Percentiles rank a stretch among this genome's conserved stretches.
These are phyloP conservation scores for Moelleriella libera DNA, from an alignment of 2,329 filamentous ascomycete genomes.

Conservation along the genomic window DNA sequence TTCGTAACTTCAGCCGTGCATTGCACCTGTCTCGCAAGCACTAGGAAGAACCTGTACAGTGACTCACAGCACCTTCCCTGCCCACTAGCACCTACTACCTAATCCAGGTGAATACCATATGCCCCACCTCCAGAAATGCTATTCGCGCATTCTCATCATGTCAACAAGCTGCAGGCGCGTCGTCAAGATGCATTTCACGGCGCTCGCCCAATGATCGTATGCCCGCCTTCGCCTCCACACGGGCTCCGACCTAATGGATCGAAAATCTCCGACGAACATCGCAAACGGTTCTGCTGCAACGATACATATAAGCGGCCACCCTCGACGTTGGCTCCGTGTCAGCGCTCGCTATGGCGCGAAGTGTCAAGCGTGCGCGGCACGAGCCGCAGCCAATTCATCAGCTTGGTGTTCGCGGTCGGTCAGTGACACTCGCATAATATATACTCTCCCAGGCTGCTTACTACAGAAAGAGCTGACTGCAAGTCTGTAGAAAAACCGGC, in stretches of 20 bases:
- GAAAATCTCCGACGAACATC: too few species aligned
- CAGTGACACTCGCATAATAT: constrained; percentile 6
- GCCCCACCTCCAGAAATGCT: neutral
- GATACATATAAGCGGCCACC: neutral
- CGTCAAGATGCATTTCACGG: neutral
- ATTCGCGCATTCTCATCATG: neutral
- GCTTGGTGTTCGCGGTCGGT: constrained; percentile 23
- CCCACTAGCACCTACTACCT: too few species aligned
- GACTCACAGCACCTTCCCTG: too few species aligned
- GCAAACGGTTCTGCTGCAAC: too few species aligned
- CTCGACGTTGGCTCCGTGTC: neutral
- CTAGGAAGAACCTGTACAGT: too few species aligned
- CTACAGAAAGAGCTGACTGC: neutral
- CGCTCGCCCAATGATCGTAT: too few species aligned
- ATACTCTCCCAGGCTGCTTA: neutral
- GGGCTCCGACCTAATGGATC: too few species aligned
- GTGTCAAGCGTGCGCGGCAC: constrained; percentile 14
- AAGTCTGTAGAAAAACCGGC: constrained; percentile 64
- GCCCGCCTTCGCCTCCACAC: too few species aligned
- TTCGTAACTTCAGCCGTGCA: too few species aligned
- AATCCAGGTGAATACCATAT: too few species aligned
- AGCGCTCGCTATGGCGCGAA: constrained; percentile 17
- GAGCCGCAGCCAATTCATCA: constrained; percentile 16
- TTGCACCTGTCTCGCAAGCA: too few species aligned
- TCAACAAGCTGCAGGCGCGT: neutral